Base-by-base conservation (phyloP, 2,329 filamentous ascomycete genomes). In the Trichophyton mentagrophytes region DNA sequence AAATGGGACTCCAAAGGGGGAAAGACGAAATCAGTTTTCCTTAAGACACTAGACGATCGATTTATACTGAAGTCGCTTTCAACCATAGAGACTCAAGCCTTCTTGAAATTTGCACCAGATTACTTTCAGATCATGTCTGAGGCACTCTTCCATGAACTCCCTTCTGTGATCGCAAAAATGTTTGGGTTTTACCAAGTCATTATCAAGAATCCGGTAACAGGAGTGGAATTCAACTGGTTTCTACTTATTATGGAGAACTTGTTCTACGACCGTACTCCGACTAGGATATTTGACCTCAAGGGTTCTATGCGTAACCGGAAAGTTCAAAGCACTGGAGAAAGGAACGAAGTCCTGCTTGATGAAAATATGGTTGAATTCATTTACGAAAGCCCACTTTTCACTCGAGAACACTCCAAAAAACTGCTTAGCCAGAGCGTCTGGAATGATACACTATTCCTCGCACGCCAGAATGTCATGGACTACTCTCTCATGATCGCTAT, bases 361-460 rank as follows among this genome's bases (percentile, higher is more conserved):
- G 95, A 99, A 71, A 99, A 99, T 74, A 93, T 99, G 82, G 93
- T 99, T 8, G 95, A 99, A 72, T 97, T 95, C 71, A 97, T 99
- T 65, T 99, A 96, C 68, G 93, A 99, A 71, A 95, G 89, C 1
- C 95, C 93, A 0, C 81, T 99, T 15, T 99, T 99, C 72, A 87
- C 92, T 8, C 85, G 95, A 55, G 93, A 99, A 72, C 92, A 99
- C 74, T 92, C 90, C 25, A 96, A 96, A 77, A 96, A 95, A 71
- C 81, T 97, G 11, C 82, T 99, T 36, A 85, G 90, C 64, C 88
- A 89, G 59, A 93, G 89, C 8, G 91, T 99, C 1, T 97, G 90
- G 85, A 99, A 99, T 71, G 95, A 99, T 71, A 99, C 95, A 0
- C 79, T 99, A 30, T 99, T 97, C 77, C 77, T 99, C 59, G 90